phyloP scores from a whole-genome alignment of 345 rosid genomes.

The Eucalyptus curtisii region DNA sequence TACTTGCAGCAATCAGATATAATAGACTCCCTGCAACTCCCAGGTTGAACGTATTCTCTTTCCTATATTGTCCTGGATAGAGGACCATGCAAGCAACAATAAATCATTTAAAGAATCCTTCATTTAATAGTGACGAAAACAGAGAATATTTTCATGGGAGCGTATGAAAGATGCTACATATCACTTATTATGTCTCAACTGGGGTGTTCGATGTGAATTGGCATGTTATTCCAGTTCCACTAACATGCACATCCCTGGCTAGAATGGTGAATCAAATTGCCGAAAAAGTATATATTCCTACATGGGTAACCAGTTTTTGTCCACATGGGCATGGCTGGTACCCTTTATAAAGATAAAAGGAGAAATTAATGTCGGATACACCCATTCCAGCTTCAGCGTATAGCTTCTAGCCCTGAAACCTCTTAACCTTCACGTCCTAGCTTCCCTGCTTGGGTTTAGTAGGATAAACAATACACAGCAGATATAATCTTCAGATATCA shows the following conservation, averaged over 20 bases:
- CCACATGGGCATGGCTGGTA: not conserved
- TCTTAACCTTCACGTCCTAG: not conserved
- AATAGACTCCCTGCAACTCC: slow-evolving; percentile 46
- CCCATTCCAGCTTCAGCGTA: not conserved
- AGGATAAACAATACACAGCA: not conserved
- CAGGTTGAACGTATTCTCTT: slow-evolving; percentile 22
- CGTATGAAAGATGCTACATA: not conserved
- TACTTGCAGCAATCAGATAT: slow-evolving; percentile 35
- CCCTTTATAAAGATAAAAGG: not conserved
- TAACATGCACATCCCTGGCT: not conserved
- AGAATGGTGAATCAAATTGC: not conserved
- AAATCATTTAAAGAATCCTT: not conserved
- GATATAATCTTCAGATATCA: not conserved
- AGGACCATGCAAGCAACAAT: not conserved
- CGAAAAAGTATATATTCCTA: not conserved
- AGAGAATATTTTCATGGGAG: not conserved
- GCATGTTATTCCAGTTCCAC: not conserved
- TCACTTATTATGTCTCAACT: not conserved
- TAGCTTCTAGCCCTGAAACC: not conserved
- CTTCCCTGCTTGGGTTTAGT: not conserved
- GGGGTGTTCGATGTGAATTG: not conserved
- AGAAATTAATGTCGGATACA: not conserved
- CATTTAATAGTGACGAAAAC: not conserved
- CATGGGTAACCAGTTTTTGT: not conserved
- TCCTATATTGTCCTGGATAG: not conserved